A percentile compares a stretch with the other conserved stretches of the same genome.
These are phyloP conservation scores for Chloromonas sp. DNA, from an alignment of 163 green algal genomes.

Conservation along the genomic window DNA sequence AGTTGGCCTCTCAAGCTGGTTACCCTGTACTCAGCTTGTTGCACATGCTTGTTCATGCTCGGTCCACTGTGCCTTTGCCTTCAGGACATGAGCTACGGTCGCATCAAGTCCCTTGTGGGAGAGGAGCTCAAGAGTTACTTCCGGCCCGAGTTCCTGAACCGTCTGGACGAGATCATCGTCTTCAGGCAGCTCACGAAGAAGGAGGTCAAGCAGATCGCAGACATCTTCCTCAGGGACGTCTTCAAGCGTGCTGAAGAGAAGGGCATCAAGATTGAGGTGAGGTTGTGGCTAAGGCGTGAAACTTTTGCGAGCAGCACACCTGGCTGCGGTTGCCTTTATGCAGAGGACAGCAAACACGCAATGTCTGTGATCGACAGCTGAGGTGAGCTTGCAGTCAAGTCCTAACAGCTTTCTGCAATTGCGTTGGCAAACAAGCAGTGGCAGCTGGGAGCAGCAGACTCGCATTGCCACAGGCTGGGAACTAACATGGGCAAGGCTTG, in stretches of 20 bases:
- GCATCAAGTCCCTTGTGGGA: conserved; percentile 95
- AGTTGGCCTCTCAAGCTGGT: too few species aligned
- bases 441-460: too few species aligned
- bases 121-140: conserved; percentile 75
- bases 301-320: too few species aligned
- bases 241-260: conserved; percentile 92
- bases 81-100: conserved; percentile 93
- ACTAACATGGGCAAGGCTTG: too few species aligned
- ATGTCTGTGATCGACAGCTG: too few species aligned
- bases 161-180: conserved; percentile 98
- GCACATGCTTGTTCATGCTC: too few species aligned
- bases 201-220: conserved; percentile 97
- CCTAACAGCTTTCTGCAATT: too few species aligned
- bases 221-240: conserved; percentile 96
- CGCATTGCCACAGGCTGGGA: too few species aligned
- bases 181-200: conserved; percentile 91
- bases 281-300: conserved; percentile 8
- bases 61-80: neutral
- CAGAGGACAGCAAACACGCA: too few species aligned
- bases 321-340: neutral
- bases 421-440: too few species aligned
- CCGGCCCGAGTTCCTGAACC: conserved; percentile 94
- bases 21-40: too few species aligned
- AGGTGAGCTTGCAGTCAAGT: too few species aligned
- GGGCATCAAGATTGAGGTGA: conserved; percentile 95